Conservation (phyloP, 176 grass and related monocot genomes). For the Calamus simplicifolius region DNA sequence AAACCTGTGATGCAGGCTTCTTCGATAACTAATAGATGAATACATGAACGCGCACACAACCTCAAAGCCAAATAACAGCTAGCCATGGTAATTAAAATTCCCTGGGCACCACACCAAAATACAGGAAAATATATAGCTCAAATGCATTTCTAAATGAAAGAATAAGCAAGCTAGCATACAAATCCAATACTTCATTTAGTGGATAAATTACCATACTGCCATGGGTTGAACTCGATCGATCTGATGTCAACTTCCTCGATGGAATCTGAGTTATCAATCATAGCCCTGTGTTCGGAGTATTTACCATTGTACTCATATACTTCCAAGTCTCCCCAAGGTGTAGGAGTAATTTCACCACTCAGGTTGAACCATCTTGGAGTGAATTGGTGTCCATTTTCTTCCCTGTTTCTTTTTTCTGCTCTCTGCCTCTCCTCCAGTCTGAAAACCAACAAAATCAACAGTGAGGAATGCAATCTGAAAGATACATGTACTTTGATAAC, state of each 20-base stretch:
- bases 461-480: too few relatives aligned
- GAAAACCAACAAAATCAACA: constrained; percentile 1
- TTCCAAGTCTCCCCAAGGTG: constrained; percentile 89
- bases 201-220: constrained; percentile 59
- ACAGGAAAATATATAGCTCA: too few relatives aligned
- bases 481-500: too few relatives aligned
- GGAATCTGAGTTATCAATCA: constrained; percentile 34
- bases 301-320: constrained; percentile 84
- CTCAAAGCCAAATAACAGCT: too few relatives aligned
- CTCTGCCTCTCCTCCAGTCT: constrained; percentile 91
- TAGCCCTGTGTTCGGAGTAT: constrained; percentile 56
- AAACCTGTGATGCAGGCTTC: too few relatives aligned
- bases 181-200: constrained; percentile 17
- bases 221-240: constrained; percentile 69
- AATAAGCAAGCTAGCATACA: too few relatives aligned
- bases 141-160: too few relatives aligned
- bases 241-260: constrained; percentile 30
- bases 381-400: constrained; percentile 53
- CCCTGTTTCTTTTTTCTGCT: constrained; percentile 76
- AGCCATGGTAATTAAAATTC: too few relatives aligned
- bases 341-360: constrained; percentile 40
- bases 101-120: too few relatives aligned
- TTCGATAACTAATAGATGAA: too few relatives aligned
- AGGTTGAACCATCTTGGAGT: constrained; percentile 79
- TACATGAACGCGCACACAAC: too few relatives aligned